Evolutionary conservation across 768 basidiomycete genomes (phyloP), one percentile per base, ranked within the genome.

Genomic region (Phanerochaete sordida): DNA sequence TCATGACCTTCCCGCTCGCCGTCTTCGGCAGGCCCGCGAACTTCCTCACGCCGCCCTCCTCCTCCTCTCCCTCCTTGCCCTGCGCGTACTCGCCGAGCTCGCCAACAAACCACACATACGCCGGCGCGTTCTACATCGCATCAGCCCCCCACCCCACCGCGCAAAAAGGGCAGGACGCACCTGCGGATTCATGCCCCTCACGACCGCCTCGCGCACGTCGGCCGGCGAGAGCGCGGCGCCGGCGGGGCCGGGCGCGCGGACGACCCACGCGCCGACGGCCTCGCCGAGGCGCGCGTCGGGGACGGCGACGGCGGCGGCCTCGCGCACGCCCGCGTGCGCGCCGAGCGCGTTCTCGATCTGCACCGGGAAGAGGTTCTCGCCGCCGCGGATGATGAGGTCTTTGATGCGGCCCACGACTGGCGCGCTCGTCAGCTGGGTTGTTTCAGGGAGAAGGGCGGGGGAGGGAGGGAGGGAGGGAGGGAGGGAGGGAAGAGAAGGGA

Each of bases 361-460:
- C 47, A 93, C 84, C 3, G 93, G 88, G 72, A 90, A 89, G 56
- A 95, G 75, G 72, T 95, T 91, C 84, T 93, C 91, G 62, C 91
- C 91, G 19, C 90, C 91, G 21, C 91, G 86, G 63, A 93, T 93
- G 65, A 93, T 91, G 55, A 93, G 83, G 69, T 93, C 91, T 84
- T 88, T 93, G 57, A 85, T 87, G 59, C 91, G 78, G 47, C 90
- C 86, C 49, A 91, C 90, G 58, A 93, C 91, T 93, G 51, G 44
- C 23, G 51, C 33, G 33, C 23, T 45, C 11, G 15, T 52, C 9
- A 51, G 59, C 16, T 21, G 50, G 49, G 49, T 30, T 31, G n/a
- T 61, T 31, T 7, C 33, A 13, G 33, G 13, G 33, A 35, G 33
- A 35, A 35, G n/a, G 9, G 4, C 52, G 21, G n/a, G 19, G 57